Conservation (phyloP, 2,329 filamentous ascomycete species). For the Neopestalotiopsis sp. region DNA sequence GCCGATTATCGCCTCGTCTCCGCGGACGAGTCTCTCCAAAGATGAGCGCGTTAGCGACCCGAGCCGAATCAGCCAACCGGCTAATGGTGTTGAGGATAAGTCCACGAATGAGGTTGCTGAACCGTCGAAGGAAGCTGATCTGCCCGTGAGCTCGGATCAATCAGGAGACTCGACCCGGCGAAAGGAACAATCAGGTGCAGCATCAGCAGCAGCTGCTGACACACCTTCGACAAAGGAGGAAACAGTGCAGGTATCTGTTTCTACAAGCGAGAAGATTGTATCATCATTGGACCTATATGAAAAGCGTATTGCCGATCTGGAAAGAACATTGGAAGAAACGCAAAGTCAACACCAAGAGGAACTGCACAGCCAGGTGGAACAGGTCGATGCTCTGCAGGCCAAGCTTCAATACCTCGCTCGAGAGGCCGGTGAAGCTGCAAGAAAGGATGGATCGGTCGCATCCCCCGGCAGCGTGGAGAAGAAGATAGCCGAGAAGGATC, state of each 20-base stretch:
- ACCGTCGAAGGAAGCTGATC: conserved; percentile 12
- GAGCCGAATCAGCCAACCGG: background rate
- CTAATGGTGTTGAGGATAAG: background rate
- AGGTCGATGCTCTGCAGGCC: conserved; percentile 88
- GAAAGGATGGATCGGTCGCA: conserved; percentile 67
- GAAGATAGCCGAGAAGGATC: conserved; percentile 86
- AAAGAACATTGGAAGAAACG: conserved; percentile 40
- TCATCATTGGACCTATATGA: conserved; percentile 42
- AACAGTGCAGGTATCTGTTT: conserved; percentile 16
- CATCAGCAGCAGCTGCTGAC: background rate
- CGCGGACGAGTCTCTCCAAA: conserved; percentile 26
- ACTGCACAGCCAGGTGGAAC: conserved; percentile 81
- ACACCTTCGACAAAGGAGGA: conserved; percentile 13
- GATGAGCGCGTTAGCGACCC: conserved; percentile 21
- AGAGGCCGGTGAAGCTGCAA: conserved; percentile 77
- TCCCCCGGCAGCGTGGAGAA: conserved; percentile 71
- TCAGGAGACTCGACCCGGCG: conserved; percentile 23
- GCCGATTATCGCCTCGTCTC: conserved; percentile 19
- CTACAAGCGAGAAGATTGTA: conserved; percentile 20
- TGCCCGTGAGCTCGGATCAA: conserved; percentile 17
- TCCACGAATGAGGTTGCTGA: background rate
- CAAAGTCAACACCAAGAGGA: conserved; percentile 76
- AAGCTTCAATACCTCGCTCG: conserved; percentile 89
- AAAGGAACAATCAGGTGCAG: conserved; percentile 19
- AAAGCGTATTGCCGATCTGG: conserved; percentile 42